These are phyloP conservation scores for Leishmania aethiopica DNA, from an alignment of 208 protist genomes.

Conservation along the genomic window DNA sequence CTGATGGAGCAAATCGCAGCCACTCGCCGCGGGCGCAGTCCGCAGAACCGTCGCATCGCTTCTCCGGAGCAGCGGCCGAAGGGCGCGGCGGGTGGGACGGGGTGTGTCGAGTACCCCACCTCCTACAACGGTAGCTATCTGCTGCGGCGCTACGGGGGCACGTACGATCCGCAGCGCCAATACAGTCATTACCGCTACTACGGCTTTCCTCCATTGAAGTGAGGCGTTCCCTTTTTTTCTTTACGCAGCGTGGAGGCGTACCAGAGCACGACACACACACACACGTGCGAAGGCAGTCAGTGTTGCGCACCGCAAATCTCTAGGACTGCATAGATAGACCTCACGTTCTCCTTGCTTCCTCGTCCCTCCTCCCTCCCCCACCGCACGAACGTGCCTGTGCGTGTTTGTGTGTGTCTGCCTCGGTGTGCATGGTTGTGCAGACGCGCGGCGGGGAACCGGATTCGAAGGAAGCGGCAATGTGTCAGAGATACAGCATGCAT, in stretches of 20 bases:
- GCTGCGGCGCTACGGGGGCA: conserved; percentile 72
- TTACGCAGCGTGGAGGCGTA: neutral
- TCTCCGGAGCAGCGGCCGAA: conserved; percentile 1
- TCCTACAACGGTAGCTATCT: conserved; percentile 57
- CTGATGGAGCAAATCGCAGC: conserved; percentile 44
- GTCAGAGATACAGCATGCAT: neutral
- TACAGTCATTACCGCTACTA: conserved; percentile 76
- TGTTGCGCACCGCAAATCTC: neutral
- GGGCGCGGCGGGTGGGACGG: conserved; percentile 6
- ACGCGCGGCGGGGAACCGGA: neutral
- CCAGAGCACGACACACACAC: neutral
- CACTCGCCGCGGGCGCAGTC: conserved; percentile 10
- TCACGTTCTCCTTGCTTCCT: neutral
- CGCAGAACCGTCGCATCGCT: conserved; percentile 1
- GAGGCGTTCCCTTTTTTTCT: neutral
- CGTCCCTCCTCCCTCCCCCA: neutral
- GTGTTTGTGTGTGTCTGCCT: neutral
- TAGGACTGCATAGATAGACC: neutral
- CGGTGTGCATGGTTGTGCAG: neutral
- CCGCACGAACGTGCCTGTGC: neutral
- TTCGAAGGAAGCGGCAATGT: neutral
- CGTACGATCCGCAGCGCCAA: conserved; percentile 53
- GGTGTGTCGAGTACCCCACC: conserved; percentile 3
- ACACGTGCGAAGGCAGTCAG: neutral
- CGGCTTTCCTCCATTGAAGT: conserved; percentile 45